phyloP scores from a whole-genome alignment of 305 asterid genomes.

The Rubia peregrina region DNA sequence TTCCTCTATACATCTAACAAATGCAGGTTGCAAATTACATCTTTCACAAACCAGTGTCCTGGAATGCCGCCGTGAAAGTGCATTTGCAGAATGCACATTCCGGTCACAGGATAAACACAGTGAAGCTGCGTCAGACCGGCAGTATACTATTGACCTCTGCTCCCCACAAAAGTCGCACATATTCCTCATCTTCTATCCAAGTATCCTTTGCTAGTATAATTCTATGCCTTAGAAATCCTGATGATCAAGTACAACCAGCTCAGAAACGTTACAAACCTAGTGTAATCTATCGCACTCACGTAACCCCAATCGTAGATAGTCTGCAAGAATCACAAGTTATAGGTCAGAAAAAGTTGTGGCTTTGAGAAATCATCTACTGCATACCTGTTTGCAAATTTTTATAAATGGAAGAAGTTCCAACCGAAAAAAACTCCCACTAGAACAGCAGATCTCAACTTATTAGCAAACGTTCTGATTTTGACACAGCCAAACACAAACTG shows the following conservation, averaged over 20 bases:
- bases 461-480: neutral
- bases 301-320: constrained; percentile 3
- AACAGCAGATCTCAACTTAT: constrained; percentile 15
- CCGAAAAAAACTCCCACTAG: constrained; percentile 13
- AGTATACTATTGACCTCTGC: constrained; percentile 66
- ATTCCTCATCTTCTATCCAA: constrained; percentile 38
- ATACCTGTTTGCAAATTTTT: neutral
- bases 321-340: constrained; percentile 12
- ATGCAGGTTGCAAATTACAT: constrained; percentile 63
- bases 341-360: constrained; percentile 4
- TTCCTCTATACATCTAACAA: constrained; percentile 65
- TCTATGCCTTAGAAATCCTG: constrained; percentile 2
- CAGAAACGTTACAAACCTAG: neutral
- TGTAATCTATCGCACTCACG: neutral
- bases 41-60: constrained; percentile 81
- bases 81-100: constrained; percentile 75
- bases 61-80: constrained; percentile 75
- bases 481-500: constrained; percentile 13
- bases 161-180: constrained; percentile 76
- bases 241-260: constrained; percentile 9
- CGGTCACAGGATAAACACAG: constrained; percentile 84
- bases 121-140: constrained; percentile 74
- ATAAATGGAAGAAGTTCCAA: neutral
- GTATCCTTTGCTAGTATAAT: constrained; percentile 16
- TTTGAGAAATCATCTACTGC: constrained; percentile 1